Evolutionary conservation across 2,329 filamentous ascomycete species (phyloP).

Genomic region (Colletotrichum lentis): DNA sequence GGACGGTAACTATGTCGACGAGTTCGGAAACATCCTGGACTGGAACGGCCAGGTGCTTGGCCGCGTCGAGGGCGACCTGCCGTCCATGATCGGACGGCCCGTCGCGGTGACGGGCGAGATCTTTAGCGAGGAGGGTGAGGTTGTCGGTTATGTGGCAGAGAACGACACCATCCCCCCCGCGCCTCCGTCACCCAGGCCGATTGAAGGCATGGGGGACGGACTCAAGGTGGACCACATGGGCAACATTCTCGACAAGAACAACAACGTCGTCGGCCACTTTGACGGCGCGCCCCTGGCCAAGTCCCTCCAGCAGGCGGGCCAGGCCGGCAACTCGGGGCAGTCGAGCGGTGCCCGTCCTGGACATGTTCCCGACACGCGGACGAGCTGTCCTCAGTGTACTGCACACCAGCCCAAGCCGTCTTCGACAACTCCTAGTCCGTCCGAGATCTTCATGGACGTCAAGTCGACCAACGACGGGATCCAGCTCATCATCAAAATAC

Average conservation of each 20-base stretch:
- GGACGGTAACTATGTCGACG: slow-evolving; percentile 59
- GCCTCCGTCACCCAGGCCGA: slow-evolving; percentile 42
- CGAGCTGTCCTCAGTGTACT: slow-evolving; percentile 41
- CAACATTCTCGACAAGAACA: slow-evolving; percentile 56
- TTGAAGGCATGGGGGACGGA: slow-evolving; percentile 50
- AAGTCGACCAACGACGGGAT: slow-evolving; percentile 66
- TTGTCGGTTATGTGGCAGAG: slow-evolving; percentile 56
- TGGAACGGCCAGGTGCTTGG: slow-evolving; percentile 60
- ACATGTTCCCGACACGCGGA: slow-evolving; percentile 41
- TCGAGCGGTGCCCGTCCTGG: slow-evolving; percentile 13
- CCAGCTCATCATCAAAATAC: slow-evolving; percentile 65
- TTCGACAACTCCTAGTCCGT: slow-evolving; percentile 52
- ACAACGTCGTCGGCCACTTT: slow-evolving; percentile 58
- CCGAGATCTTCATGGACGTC: slow-evolving; percentile 65
- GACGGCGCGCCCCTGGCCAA: slow-evolving; percentile 48
- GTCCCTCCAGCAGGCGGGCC: slow-evolving; percentile 53
- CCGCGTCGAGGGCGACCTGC: slow-evolving; percentile 62
- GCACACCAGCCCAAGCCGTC: slow-evolving; percentile 44
- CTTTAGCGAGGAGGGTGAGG: slow-evolving; percentile 52
- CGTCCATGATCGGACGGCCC: slow-evolving; percentile 61
- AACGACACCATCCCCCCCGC: slow-evolving; percentile 47
- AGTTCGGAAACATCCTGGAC: slow-evolving; percentile 63
- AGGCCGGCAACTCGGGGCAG: slow-evolving; percentile 6
- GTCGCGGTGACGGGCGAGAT: slow-evolving; percentile 58
- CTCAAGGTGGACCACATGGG: slow-evolving; percentile 55